Conservation (phyloP, 1,284 basidiomycete species). For the Stereum hirsutum region DNA sequence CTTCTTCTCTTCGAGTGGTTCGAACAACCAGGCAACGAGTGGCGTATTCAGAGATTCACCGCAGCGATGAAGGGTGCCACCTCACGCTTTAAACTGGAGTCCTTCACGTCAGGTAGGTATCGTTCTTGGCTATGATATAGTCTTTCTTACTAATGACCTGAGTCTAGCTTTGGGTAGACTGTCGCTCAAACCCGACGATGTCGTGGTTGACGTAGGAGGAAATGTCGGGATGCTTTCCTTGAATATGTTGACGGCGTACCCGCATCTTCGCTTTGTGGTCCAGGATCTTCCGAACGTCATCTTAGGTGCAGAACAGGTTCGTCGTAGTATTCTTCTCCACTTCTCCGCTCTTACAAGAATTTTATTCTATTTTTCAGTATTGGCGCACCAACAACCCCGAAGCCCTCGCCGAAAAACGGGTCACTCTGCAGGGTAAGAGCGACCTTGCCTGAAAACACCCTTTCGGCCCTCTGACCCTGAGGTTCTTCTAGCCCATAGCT, state of each 20-base stretch:
- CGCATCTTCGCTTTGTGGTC: constrained; percentile 17
- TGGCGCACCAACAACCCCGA: constrained; percentile 3
- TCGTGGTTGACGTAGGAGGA: constrained; percentile 22
- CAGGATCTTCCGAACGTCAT: constrained; percentile 20
- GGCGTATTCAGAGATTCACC: constrained; percentile 12
- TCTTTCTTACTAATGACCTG: not conserved
- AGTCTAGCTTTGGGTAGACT: constrained; percentile 10
- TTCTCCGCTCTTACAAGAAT: not conserved
- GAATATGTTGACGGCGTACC: constrained; percentile 13
- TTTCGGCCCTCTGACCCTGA: not conserved
- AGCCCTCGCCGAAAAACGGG: not conserved
- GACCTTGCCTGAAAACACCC: not conserved
- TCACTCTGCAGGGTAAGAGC: constrained; percentile 6
- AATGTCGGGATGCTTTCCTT: constrained; percentile 16
- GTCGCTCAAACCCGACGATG: constrained; percentile 9
- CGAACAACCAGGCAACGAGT: constrained; percentile 13
- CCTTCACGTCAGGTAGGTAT: constrained; percentile 13
- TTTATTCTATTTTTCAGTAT: constrained; percentile 2
- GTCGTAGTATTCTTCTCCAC: not conserved
- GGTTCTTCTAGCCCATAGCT: constrained; percentile 4
- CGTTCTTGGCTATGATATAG: too few species aligned
- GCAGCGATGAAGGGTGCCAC: constrained; percentile 16
- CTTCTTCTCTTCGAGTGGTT: constrained; percentile 15
- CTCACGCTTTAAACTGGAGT: constrained; percentile 11
- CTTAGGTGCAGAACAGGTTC: constrained; percentile 13